phyloP scores from a whole-genome alignment of 257 asterid genomes.

The Solanum chiquidenum region DNA sequence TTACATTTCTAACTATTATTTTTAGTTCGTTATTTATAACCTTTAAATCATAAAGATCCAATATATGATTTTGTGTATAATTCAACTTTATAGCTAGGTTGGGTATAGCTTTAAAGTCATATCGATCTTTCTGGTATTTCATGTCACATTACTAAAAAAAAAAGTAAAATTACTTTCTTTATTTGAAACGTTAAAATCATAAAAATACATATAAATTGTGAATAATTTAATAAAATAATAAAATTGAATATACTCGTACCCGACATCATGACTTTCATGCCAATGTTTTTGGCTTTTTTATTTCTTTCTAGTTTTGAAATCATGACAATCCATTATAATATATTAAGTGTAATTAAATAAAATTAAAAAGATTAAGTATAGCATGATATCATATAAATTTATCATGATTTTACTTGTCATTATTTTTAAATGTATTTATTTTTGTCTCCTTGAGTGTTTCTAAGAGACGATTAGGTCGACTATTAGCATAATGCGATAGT shows the following conservation, averaged over 20 bases:
- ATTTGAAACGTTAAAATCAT: too few species aligned
- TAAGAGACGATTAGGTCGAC: not conserved
- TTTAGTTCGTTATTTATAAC: not conserved
- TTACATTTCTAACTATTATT: not conserved
- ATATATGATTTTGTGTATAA: not conserved
- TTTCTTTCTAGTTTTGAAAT: not conserved
- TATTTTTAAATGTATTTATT: not conserved
- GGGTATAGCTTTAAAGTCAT: not conserved
- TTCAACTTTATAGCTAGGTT: not conserved
- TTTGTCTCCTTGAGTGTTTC: not conserved
- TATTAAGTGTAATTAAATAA: not conserved
- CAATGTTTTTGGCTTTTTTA: not conserved
- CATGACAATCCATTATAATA: not conserved
- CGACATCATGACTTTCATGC: not conserved
- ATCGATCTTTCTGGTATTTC: not conserved
- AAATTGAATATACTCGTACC: not conserved
- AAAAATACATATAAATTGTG: not conserved
- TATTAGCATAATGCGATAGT: not conserved
- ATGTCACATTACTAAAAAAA: not conserved
- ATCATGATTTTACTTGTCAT: not conserved
- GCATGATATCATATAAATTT: not conserved
- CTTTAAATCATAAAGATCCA: not conserved
- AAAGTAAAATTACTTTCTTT: not conserved
- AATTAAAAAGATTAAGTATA: not conserved
- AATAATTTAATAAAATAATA: not conserved